Evolutionary conservation across 768 basidiomycete genomes (phyloP).

Genomic region (Leucosporidium yakuticum): DNA sequence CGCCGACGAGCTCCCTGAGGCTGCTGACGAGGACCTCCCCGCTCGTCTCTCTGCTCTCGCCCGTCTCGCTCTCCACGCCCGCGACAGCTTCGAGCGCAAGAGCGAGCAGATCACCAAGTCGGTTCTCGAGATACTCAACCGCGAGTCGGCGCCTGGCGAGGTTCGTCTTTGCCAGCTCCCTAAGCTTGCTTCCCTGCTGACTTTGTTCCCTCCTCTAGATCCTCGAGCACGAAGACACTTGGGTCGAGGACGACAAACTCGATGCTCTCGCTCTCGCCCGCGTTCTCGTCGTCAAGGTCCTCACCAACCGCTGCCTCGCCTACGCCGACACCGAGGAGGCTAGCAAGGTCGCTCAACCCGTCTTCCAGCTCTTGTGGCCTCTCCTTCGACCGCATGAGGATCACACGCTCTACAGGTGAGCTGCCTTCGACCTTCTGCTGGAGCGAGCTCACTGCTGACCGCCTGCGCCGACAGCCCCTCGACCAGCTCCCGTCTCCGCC

Average conservation of each 20-base stretch:
- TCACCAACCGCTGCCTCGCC: constrained; percentile 70
- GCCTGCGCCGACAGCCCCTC: constrained; percentile 49
- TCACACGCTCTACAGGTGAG: constrained; percentile 51
- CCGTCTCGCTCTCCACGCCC: constrained; percentile 63
- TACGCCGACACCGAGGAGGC: constrained; percentile 55
- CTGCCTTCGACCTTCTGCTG: background rate
- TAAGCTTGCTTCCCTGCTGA: background rate
- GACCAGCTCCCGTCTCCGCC: constrained; percentile 67
- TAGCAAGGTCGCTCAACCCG: constrained; percentile 63
- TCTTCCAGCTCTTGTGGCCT: constrained; percentile 66
- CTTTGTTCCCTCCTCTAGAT: background rate
- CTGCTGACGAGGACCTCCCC: constrained; percentile 53
- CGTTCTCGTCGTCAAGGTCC: constrained; percentile 69
- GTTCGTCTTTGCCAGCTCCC: constrained; percentile 21
- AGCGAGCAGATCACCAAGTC: constrained; percentile 69
- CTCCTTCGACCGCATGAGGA: constrained; percentile 54
- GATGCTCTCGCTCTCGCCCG: constrained; percentile 60
- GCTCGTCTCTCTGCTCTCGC: constrained; percentile 66
- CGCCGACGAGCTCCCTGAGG: constrained; percentile 51
- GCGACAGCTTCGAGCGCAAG: constrained; percentile 68
- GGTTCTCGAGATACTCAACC: constrained; percentile 45
- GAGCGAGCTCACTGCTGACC: constrained; percentile 12
- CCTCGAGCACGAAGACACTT: constrained; percentile 56
- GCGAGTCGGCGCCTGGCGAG: constrained; percentile 28
- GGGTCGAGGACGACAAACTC: constrained; percentile 65